Conservation (phyloP, 495 filamentous ascomycete genomes). For the Tetracladium setigerum region DNA sequence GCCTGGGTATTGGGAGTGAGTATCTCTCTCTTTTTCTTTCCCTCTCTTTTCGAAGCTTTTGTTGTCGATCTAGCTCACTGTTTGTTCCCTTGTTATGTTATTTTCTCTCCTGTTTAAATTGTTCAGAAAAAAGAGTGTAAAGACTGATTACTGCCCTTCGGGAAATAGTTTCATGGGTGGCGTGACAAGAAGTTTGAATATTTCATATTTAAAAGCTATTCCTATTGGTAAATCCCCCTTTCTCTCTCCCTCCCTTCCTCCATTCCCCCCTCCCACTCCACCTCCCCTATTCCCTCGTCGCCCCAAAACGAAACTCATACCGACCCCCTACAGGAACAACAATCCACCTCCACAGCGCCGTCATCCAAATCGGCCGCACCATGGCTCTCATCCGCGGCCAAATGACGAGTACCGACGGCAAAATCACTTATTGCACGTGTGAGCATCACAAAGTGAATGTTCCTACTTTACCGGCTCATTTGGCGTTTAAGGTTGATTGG, state of each 20-base stretch:
- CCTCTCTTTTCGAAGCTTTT: not conserved
- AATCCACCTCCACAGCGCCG: conserved; percentile 25
- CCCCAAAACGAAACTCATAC: not conserved
- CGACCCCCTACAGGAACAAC: conserved; percentile 28
- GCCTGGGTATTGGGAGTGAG: conserved; percentile 35
- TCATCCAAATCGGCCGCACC: conserved; percentile 29
- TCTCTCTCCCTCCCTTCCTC: not conserved
- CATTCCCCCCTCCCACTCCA: not conserved
- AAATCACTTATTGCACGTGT: conserved; percentile 28
- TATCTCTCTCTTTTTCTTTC: not conserved
- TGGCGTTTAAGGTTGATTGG: conserved; percentile 24
- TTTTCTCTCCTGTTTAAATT: not conserved
- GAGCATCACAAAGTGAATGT: conserved; percentile 41
- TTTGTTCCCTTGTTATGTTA: not conserved
- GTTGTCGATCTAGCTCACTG: not conserved
- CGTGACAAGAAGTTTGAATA: conserved; percentile 32
- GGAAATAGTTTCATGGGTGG: conserved; percentile 33
- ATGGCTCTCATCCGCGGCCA: conserved; percentile 36
- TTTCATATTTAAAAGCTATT: conserved; percentile 27
- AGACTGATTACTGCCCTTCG: not conserved
- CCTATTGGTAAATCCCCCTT: conserved; percentile 15
- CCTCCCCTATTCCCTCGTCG: not conserved
- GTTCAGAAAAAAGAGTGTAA: not conserved
- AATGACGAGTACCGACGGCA: conserved; percentile 33
- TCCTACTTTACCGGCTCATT: conserved; percentile 27